Evolutionary conservation across 306 rosid genomes (phyloP), one percentile per base, ranked within the genome.

Genomic region (Mucuna pruriens): DNA sequence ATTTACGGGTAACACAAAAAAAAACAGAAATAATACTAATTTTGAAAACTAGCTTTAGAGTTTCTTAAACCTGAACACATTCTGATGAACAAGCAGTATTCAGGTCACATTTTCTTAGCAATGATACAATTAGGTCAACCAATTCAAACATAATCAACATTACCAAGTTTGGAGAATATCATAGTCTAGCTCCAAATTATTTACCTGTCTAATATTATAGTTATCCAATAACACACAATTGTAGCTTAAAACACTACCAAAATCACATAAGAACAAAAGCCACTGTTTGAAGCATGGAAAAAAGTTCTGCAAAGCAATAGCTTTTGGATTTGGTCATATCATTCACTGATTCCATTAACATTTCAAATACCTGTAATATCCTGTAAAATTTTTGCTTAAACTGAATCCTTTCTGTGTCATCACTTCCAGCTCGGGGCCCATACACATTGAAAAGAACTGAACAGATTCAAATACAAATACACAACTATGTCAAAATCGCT

Each of bases 391-490:
- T 88, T 71, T 88, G 79, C 89, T 95, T 93, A 71, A 91, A 95
- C 80, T 84, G 87, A 52, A 87, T 85, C 92, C 98, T 93, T 58
- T 95, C 94, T 1, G 80, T 66, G 77, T 93, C 97, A 84, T 95
- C 93, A 48, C 90, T 51, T 78, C 40, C 90, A 82, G 97, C 99
- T 83, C 97, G 91, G 81, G 98, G 99, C 40, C 97, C 98, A 74
- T 95, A 93, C 71, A 95, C 20, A 64, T 95, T 95, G 88, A 93
- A 95, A 78, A 93, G 91, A 86, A 95, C 98, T 95, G 78, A 39
- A 77, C 66, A 86, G 52, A 80, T 52, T 55, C 31, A 84, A 81
- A 78, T 63, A 82, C 62, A 80, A 52, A 36, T 34, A 62, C 26
- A 55, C 51, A 54, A 62, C 61, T 60, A 6, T 15, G 39, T 61